Base-by-base conservation (phyloP, 352 stramenopile species). In the Halophytophthora polymorphica region DNA sequence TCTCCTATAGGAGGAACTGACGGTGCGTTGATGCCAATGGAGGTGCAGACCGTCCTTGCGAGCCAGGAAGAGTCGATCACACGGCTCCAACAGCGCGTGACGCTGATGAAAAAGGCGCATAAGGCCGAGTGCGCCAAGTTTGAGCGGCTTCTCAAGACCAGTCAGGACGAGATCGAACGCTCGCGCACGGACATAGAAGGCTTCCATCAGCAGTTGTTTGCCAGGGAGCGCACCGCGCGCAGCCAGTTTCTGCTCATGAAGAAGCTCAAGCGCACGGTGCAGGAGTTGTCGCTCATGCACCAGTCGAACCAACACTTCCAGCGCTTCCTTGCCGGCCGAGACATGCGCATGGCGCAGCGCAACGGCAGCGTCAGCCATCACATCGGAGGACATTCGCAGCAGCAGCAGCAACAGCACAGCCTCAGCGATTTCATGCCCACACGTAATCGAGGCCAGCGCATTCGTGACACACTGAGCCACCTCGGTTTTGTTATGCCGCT, bases 171-270 rank as follows among this genome's bases (percentile, higher is more conserved):
- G 21, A 51, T 86, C 6, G 63, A 86, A 15, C 64, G 68, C 14
- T 45, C 66, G 5, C 67, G 71, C 2, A 25, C 19, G 13, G 55
- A 83, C 25, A 55, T 90, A 31, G 77, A 88, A 14, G 31, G 53
- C 3, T 80, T 88, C 40, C 63, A 85, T 42, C 50, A 63, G 23
- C 64, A 83, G 29, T 19, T 85, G 2, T 59, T 76, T 15, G 60
- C 71, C 2, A 86, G 87, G 31, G 79, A 93, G 45, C 83, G 83
- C 33, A 53, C 65, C 19, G 67, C 85, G 22, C 69, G 82, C 29
- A 69, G 56, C 4, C 76, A 90, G 25, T 80, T 86, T 33, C 44
- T 90, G 18, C 64, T 83, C 47, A 78, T 93, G 45, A 93, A 93
- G 57, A 72, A 78, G 33, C 74, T 93, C 43, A 90, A 90, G 62